Percentiles rank a stretch among this genome's conserved stretches.
Conservation (phyloP, 768 basidiomycete species). For the Vararia minispora region DNA sequence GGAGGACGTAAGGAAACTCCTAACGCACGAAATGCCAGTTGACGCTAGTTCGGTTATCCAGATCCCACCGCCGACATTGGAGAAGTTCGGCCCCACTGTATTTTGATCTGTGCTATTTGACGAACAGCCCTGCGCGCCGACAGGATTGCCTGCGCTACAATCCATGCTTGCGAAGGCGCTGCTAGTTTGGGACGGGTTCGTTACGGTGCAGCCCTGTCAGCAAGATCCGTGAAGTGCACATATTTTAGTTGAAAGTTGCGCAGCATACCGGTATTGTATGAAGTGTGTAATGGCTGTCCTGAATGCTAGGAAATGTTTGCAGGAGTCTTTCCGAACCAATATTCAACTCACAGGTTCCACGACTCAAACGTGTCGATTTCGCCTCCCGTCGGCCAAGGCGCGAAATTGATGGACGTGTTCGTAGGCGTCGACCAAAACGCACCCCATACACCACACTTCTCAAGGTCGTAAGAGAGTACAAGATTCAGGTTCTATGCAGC, state of each 20-base stretch:
- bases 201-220: constrained; percentile 39
- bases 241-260: no score
- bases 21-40: constrained; percentile 52
- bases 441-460: constrained; percentile 2
- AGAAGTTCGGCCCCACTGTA: constrained; percentile 60
- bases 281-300: no score
- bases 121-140: constrained; percentile 55
- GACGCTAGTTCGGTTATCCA: constrained; percentile 65
- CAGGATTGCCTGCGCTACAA: constrained; percentile 44
- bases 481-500: background rate
- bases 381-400: background rate
- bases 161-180: constrained; percentile 44
- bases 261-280: no score
- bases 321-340: no score
- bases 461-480: background rate
- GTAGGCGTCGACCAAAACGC: constrained; percentile 3
- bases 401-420: no score
- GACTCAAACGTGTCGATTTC: constrained; percentile 5
- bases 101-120: constrained; percentile 39
- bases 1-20: background rate
- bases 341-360: no score
- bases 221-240: no score
- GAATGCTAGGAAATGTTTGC: no score
- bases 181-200: constrained; percentile 37
- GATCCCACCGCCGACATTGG: constrained; percentile 55